A percentile compares a stretch with the other conserved stretches of the same genome.
Conservation (phyloP, 1,139 yeast genomes). For the Taphrina deformans region DNA sequence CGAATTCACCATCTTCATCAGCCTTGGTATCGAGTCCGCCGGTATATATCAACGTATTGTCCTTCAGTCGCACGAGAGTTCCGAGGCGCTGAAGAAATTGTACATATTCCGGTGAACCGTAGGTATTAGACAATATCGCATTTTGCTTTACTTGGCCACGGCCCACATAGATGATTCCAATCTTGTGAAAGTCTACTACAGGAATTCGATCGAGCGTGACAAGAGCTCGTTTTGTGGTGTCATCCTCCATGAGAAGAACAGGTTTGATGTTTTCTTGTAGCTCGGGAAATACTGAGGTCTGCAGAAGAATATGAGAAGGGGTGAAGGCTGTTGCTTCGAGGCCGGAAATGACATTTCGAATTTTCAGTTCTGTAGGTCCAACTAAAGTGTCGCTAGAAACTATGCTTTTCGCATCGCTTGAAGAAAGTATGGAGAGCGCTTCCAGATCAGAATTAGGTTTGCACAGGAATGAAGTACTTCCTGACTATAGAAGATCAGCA, state of each 20-base stretch:
- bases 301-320: conserved; percentile 51
- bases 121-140: conserved; percentile 63
- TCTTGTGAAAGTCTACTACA: conserved; percentile 73
- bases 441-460: conserved; percentile 30
- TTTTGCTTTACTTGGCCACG: conserved; percentile 63
- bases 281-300: conserved; percentile 48
- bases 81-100: conserved; percentile 63
- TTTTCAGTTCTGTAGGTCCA: conserved; percentile 25
- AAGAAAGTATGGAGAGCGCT: conserved; percentile 19
- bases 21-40: conserved; percentile 77
- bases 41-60: conserved; percentile 59
- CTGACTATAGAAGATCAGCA: conserved; percentile 25
- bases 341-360: conserved; percentile 25
- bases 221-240: conserved; percentile 59
- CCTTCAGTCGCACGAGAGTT: conserved; percentile 56
- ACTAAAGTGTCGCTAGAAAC: conserved; percentile 21
- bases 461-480: conserved; percentile 33
- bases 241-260: conserved; percentile 52
- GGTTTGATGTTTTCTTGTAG: conserved; percentile 45
- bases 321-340: conserved; percentile 43
- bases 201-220: conserved; percentile 73
- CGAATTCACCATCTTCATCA: conserved; percentile 72
- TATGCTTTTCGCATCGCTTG: conserved; percentile 17
- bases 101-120: conserved; percentile 66
- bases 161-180: conserved; percentile 74